Percentiles rank a stretch among this genome's conserved stretches.
These are phyloP conservation scores for Huntiella bhutanensis DNA, from an alignment of 2,329 filamentous ascomycete genomes.

Conservation along the genomic window DNA sequence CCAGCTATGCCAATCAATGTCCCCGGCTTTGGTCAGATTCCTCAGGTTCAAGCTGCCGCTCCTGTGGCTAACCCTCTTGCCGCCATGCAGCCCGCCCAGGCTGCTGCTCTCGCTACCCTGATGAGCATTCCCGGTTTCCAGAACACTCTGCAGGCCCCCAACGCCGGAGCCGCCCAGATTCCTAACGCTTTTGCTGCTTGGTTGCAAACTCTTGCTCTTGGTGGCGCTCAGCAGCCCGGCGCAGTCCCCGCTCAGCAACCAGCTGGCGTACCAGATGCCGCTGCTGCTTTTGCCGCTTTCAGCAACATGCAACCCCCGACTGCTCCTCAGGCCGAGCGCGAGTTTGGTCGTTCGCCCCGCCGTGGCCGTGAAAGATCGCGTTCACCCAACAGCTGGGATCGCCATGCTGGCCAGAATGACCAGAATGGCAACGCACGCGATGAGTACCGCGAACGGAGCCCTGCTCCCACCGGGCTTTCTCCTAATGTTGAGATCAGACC, in stretches of 20 bases:
- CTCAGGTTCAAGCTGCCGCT: constrained; percentile 13
- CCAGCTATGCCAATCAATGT: constrained; percentile 11
- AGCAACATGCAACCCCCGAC: constrained; percentile 5
- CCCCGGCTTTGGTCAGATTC: constrained; percentile 13
- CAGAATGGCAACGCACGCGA: constrained; percentile 27
- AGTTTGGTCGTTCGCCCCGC: constrained; percentile 40
- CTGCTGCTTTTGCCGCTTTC: background rate
- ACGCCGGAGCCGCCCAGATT: background rate
- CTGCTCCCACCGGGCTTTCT: constrained; percentile 21
- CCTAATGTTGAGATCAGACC: constrained; percentile 13
- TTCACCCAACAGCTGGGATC: constrained; percentile 25
- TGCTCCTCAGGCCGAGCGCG: constrained; percentile 9
- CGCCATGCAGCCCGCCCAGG: constrained; percentile 4
- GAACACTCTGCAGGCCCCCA: background rate
- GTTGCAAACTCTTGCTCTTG: constrained; percentile 9
- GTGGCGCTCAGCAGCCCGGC: constrained; percentile 1
- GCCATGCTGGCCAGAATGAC: background rate
- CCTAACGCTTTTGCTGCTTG: constrained; percentile 7
- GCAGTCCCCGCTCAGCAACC: background rate
- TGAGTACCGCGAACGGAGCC: constrained; percentile 51
- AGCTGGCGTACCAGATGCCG: no score
- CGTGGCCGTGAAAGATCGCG: constrained; percentile 44
- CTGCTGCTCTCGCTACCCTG: constrained; percentile 7
- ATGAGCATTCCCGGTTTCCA: constrained; percentile 8
- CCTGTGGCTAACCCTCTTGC: background rate